Evolutionary conservation across 2,329 filamentous ascomycete genomes (phyloP), one percentile per base, ranked within the genome.

Genomic region (Phaeophleospora eucalypticola): DNA sequence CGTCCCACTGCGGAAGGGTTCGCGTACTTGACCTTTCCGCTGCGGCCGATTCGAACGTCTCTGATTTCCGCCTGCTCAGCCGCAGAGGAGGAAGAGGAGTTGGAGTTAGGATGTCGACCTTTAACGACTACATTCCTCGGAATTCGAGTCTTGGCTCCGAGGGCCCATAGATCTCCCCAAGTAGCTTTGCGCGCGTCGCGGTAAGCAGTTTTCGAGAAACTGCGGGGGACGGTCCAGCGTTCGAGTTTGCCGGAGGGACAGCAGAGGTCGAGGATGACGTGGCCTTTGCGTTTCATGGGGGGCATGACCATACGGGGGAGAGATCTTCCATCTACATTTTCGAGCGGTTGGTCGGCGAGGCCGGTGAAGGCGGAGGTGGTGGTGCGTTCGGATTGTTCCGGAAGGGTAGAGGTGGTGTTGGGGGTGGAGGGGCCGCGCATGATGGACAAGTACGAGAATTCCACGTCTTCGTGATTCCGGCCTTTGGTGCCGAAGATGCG

Each of bases 151-250:
- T 97, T 97, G 17, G 90, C 91, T 0, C 93, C 93, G 0, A 97
- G 75, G 0, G 91, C 89, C 93, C 93, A 98, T 8, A 97, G 74
- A 65, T 97, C 93, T 33, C 93, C 93, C 93, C 91, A 97, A 43
- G 72, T 73, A 0, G 85, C 80, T 71, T 98, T 98, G 52, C 93
- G 82, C 29, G 93, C 93, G 64, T 97, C 93, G 59, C 87, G 88
- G 71, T 91, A 97, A 1, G 89, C 89, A 59, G 86, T 82, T 58
- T 80, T 83, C 65, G 84, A 84, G 68, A 84, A 93, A 49, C 83
- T 89, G 58, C 83, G 83, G 1, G 91, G 87, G 0, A 98, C 84
- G 0, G 86, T 93, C 93, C 93, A 98, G 45, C 93, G 87, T 73
- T 98, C 91, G 27, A 96, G 82, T 35, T 79, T 82, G 24, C 87